Evolutionary conservation across 2,329 filamentous ascomycete genomes (phyloP), one percentile per base, ranked within the genome.

Genomic region (Pyrenochaeta sp.): DNA sequence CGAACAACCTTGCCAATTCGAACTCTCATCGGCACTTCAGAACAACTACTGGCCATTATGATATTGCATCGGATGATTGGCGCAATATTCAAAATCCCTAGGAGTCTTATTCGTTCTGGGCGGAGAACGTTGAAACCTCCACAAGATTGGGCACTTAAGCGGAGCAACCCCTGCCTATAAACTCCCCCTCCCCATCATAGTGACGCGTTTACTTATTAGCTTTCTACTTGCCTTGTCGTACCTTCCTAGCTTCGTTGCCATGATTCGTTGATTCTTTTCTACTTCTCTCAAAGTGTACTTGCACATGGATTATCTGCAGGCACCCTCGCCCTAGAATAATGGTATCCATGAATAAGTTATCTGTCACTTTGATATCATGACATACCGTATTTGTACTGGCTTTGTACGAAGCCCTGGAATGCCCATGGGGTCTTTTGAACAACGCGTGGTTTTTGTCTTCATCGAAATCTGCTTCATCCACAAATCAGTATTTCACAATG

Each of bases 401-500:
- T 46, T 21, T 14, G 15, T 46, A 44, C 23, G 41, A 40, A 31
- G 27, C 17, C 20, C 18, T 15, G 36, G 35, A 21, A 9, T 45
- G 37, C 11, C 41, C 37, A 5, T 27, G 21, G 23, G 15, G 33
- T 17, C 15, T 31, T 20, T 14, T 23, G 31, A 11, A 37, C 21
- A 5, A 14, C 10, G 7, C 27, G 14, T 32, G n/a, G n/a, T 29
- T 37, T 21, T 17, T 20, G 31, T 7, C 21, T n/a, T 6, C n/a
- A 10, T 40, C n/a, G 14, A 37, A 20, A 3, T 3, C 29, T 37
- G 12, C 9, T 45, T 14, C n/a, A n/a, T 51, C 36, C 20, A 5
- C 27, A 43, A 12, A 37, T 35, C 18, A 30, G 27, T 18, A 30
- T 3, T 33, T 23, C 21, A 64, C 21, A 14, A 74, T 73, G 71